phyloP scores from a whole-genome alignment of 179 eudicot species.

The Vitellaria paradoxa region DNA sequence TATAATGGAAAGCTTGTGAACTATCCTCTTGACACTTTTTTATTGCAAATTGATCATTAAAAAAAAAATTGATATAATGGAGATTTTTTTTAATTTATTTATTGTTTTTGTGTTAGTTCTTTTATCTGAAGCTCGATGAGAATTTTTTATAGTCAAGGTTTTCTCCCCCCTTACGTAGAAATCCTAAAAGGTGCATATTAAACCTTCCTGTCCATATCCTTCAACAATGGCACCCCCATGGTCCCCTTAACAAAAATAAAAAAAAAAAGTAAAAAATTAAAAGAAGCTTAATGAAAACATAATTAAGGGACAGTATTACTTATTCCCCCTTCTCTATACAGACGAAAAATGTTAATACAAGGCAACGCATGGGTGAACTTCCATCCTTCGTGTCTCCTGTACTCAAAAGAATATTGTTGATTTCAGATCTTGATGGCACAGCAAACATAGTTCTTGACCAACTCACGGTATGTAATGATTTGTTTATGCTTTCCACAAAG shows the following conservation, averaged over 20 bases:
- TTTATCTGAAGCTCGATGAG: too few species aligned
- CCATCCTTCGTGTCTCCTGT: conserved; percentile 71
- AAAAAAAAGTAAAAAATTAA: too few species aligned
- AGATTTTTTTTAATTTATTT: too few species aligned
- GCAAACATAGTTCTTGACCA: conserved; percentile 57
- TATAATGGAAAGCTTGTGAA: conserved; percentile 10
- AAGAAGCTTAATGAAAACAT: too few species aligned
- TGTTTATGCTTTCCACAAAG: not conserved
- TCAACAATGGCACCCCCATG: too few species aligned
- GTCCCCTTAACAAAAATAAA: too few species aligned
- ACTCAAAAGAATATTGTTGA: conserved; percentile 51
- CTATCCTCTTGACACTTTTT: not conserved
- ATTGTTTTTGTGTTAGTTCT: too few species aligned
- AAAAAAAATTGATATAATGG: too few species aligned
- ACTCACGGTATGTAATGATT: conserved; percentile 55
- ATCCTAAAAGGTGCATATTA: too few species aligned
- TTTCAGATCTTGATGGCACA: conserved; percentile 45
- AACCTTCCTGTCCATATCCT: too few species aligned
- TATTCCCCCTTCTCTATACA: conserved; percentile 26
- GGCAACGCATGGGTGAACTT: conserved; percentile 68
- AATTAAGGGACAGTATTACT: not conserved
- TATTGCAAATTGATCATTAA: not conserved
- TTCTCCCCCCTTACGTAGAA: too few species aligned
- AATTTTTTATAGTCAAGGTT: too few species aligned
- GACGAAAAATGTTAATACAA: conserved; percentile 82